Base-by-base conservation (phyloP, 169 alveolate species). In the Amoebophrya sp. region DNA sequence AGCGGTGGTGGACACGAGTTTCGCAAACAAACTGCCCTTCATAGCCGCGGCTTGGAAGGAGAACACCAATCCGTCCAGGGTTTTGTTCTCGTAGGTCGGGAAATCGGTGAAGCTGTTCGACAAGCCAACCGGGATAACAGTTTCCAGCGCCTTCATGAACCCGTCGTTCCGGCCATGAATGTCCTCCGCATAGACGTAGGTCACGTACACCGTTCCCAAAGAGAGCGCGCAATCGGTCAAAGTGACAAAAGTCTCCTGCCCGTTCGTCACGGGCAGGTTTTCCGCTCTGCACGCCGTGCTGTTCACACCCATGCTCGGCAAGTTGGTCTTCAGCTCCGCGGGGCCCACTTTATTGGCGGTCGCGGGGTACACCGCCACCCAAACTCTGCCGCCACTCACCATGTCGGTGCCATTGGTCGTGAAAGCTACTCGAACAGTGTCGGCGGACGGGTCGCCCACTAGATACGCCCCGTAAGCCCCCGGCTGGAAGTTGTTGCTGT, bases 131-230 rank as follows among this genome's bases (percentile, higher is more conserved):
- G 89, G 89, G 25, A 77, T 35, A 38, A n/a, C 89, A 32, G 40
- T 39, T 39, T 77, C 89, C 40, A 77, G 89, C 40, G 40, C 39
- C 39, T 77, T 53, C 92, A 90, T 41, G 35, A 39, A n/a, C 3
- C 92, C 92, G 53, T 90, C 92, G 89, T 90, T 90, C 35, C 89
- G 88, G 55, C 92, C 92, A n/a, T 33, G 89, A 2, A 25, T 32
- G 89, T 90, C 92, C 92, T 90, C 92, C 39, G 40, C 77, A 53
- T 90, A 90, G 40, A 90, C 92, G 89, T n/a, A 41, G 89, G 33
- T 35, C 10, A 35, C 54, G 89, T 90, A 90, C 18, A 23, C 40
- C 32, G 89, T 77, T 38, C 40, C 39, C 23, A n/a, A 18, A 12
- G 18, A 3, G 40, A 77, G 89, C 40, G 25, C 40, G 89, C 89